These are phyloP conservation scores for Paxillus involutus DNA, from an alignment of 768 basidiomycete species.

Conservation along the genomic window DNA sequence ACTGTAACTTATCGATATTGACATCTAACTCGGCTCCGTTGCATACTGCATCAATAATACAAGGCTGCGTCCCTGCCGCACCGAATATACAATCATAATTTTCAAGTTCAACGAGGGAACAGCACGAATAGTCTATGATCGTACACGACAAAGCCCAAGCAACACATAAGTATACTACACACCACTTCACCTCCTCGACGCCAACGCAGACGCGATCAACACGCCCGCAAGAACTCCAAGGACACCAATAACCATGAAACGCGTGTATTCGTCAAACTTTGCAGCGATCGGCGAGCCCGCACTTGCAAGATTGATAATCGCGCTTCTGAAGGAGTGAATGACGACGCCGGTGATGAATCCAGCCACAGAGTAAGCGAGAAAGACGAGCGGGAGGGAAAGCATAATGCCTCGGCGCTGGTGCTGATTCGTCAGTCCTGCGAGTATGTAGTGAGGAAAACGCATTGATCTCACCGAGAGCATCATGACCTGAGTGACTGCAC, in stretches of 20 bases:
- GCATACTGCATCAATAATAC: not conserved
- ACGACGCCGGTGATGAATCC: constrained; percentile 67
- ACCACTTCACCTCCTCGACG: constrained; percentile 16
- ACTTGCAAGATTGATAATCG: constrained; percentile 37
- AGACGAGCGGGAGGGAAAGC: constrained; percentile 71
- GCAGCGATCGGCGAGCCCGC: constrained; percentile 31
- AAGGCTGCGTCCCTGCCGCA: no score
- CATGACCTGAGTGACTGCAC: constrained; percentile 48
- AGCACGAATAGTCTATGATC: not conserved
- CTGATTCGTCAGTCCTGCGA: not conserved
- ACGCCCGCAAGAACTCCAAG: constrained; percentile 65
- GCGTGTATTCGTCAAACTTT: constrained; percentile 59
- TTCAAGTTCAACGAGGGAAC: no score
- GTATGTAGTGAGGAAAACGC: not conserved
- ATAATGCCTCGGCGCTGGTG: constrained; percentile 52
- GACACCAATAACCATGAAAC: constrained; percentile 62
- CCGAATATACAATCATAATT: no score
- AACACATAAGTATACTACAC: not conserved
- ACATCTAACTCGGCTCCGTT: no score
- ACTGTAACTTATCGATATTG: no score
- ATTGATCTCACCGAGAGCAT: constrained; percentile 42
- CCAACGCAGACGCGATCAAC: constrained; percentile 51
- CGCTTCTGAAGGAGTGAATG: constrained; percentile 62
- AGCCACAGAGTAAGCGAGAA: constrained; percentile 68
- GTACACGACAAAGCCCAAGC: not conserved